These are phyloP conservation scores for Cladosporium sp. DNA, from an alignment of 2,329 filamentous ascomycete species.

Conservation along the genomic window DNA sequence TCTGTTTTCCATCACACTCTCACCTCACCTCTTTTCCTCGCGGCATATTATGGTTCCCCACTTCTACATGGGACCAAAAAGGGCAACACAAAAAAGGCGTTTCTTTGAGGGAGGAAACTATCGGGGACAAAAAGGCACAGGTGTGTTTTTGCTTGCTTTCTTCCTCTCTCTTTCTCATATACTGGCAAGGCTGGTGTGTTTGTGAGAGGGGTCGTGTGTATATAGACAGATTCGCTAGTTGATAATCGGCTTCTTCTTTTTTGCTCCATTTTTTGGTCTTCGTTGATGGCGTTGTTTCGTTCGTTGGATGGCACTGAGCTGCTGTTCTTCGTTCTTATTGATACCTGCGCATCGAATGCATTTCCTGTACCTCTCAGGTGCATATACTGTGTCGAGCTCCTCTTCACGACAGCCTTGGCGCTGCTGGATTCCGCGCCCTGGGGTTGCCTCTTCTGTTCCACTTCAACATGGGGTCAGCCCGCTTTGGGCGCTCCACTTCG, in stretches of 20 bases:
- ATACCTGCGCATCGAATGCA: neutral
- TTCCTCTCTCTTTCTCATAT: neutral
- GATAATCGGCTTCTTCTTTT: neutral
- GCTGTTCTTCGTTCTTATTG: neutral
- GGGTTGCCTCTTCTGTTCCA: neutral
- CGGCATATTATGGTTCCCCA: neutral
- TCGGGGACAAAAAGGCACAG: neutral
- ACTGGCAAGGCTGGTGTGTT: neutral
- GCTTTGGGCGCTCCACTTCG: neutral
- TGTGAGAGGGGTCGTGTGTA: neutral
- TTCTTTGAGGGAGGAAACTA: neutral
- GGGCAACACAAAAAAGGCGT: neutral
- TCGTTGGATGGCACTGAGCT: neutral
- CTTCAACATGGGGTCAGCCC: neutral
- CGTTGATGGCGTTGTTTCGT: neutral
- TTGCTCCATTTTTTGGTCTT: neutral
- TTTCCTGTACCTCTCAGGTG: neutral
- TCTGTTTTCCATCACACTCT: neutral
- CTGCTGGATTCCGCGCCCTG: neutral
- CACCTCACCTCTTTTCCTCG: neutral
- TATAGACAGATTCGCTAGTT: neutral
- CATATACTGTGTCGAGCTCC: neutral
- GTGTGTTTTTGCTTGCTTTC: neutral
- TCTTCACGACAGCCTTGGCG: neutral
- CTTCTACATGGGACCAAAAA: neutral